A percentile compares a stretch with the other conserved stretches of the same genome.
phyloP scores from a whole-genome alignment of 257 asterid genomes.

The Nicotiana benthamiana region DNA sequence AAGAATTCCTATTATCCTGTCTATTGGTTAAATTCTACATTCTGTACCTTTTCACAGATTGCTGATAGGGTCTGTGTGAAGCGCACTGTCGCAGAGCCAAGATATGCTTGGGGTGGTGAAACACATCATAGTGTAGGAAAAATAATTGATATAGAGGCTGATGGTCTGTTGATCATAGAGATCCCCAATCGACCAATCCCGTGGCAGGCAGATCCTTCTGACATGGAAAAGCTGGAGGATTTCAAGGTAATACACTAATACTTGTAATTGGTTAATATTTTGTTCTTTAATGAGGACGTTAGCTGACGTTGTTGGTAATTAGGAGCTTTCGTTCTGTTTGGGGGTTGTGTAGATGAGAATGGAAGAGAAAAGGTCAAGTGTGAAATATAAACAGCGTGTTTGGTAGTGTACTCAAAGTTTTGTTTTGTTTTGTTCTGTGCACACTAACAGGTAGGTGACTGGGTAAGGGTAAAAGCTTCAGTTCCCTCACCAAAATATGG shows the following conservation, averaged over 20 bases:
- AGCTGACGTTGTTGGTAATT: not conserved
- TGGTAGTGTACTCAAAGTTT: not conserved
- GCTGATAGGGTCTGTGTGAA: slow-evolving; percentile 96
- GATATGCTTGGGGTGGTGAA: slow-evolving; percentile 99
- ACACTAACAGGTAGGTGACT: slow-evolving; percentile 69
- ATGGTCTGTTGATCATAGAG: slow-evolving; percentile 86
- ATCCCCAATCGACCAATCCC: slow-evolving; percentile 81
- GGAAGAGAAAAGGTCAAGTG: not conserved
- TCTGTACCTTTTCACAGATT: slow-evolving; percentile 38
- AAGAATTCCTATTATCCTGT: slow-evolving; percentile 1
- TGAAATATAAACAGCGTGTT: not conserved
- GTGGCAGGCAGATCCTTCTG: slow-evolving; percentile 99
- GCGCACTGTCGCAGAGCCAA: slow-evolving; percentile 98
- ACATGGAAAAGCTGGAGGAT: slow-evolving; percentile 93
- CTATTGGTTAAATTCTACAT: slow-evolving; percentile 7
- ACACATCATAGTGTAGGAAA: slow-evolving; percentile 97
- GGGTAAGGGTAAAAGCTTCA: slow-evolving; percentile 90
- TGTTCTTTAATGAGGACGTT: slow-evolving; percentile 1
- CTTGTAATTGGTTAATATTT: not conserved
- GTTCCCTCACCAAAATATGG: slow-evolving; percentile 97
- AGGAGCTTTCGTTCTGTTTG: not conserved
- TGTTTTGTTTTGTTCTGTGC: not conserved
- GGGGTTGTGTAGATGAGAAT: not conserved
- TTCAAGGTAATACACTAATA: slow-evolving; percentile 89
- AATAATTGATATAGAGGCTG: slow-evolving; percentile 87